phyloP scores from a whole-genome alignment of 192 early-diverging fungal genomes.

The Physocladia obscura region DNA sequence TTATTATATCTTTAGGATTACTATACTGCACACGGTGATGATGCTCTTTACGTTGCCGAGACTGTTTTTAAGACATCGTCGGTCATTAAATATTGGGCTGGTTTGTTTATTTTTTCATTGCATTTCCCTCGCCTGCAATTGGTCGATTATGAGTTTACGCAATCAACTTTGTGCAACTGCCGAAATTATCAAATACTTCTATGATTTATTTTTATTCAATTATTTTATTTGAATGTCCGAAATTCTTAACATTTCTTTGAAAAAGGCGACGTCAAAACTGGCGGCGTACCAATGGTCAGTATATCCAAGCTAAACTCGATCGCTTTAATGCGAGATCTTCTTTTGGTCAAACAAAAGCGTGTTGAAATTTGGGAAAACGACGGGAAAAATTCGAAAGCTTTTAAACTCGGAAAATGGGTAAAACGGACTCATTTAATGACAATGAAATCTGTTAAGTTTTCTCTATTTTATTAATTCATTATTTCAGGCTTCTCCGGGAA shows the following conservation, averaged over 20 bases:
- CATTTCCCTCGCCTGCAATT: too few species aligned
- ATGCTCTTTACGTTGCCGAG: conserved; percentile 85
- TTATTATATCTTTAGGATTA: conserved; percentile 50
- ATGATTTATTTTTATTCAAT: too few species aligned
- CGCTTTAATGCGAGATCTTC: conserved; percentile 74
- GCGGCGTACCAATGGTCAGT: conserved; percentile 73
- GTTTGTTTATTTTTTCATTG: too few species aligned
- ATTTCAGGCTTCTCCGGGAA: conserved; percentile 88
- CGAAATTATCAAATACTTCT: too few species aligned
- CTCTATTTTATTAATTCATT: background rate
- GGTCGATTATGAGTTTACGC: too few species aligned
- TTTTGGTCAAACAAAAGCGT: conserved; percentile 70
- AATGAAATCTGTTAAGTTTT: background rate
- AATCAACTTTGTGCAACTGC: too few species aligned
- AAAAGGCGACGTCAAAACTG: conserved; percentile 35
- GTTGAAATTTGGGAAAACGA: conserved; percentile 80
- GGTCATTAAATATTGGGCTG: conserved; percentile 86
- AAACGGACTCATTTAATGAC: background rate
- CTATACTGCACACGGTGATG: conserved; percentile 86
- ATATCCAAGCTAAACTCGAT: conserved; percentile 77
- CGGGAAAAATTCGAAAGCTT: conserved; percentile 16
- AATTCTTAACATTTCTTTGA: background rate
- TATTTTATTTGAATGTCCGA: background rate
- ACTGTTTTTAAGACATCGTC: conserved; percentile 87
- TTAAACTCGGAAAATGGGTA: conserved; percentile 28